A percentile compares a stretch with the other conserved stretches of the same genome.
These are phyloP conservation scores for Peribolospora baueri DNA, from an alignment of 768 basidiomycete genomes.

Conservation along the genomic window DNA sequence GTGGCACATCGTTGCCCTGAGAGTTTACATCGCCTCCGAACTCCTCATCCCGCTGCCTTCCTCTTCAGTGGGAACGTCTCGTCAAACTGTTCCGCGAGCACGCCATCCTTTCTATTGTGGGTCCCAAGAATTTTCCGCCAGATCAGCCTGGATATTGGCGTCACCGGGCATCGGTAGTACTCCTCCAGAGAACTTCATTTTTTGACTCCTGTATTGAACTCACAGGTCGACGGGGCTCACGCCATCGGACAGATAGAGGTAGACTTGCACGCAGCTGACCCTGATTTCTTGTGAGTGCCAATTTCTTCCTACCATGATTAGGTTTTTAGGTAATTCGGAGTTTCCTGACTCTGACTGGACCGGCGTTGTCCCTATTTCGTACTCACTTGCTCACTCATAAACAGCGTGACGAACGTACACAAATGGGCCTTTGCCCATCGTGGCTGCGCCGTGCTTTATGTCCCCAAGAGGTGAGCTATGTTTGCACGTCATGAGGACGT, in stretches of 20 bases:
- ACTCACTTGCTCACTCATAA: too few relatives aligned
- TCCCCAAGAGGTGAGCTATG: slow-evolving; percentile 4
- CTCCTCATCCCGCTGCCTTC: slow-evolving; percentile 1
- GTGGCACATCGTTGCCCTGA: too few relatives aligned
- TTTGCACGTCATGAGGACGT: too few relatives aligned
- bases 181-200: background rate
- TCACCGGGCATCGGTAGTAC: background rate
- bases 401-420: slow-evolving; percentile 10
- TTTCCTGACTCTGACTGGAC: too few relatives aligned
- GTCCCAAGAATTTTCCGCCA: slow-evolving; percentile 3
- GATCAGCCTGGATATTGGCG: slow-evolving; percentile 8
- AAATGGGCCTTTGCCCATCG: slow-evolving; percentile 12
- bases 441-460: slow-evolving; percentile 9
- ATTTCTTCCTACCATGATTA: too few relatives aligned
- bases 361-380: too few relatives aligned
- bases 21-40: too few relatives aligned
- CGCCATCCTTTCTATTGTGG: slow-evolving; percentile 9
- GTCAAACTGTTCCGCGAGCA: slow-evolving; percentile 16
- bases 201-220: background rate
- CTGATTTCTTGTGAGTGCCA: slow-evolving; percentile 17
- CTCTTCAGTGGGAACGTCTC: slow-evolving; percentile 19
- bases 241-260: slow-evolving; percentile 20
- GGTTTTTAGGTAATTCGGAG: too few relatives aligned
- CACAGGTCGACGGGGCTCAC: slow-evolving; percentile 21
- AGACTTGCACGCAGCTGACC: slow-evolving; percentile 14